Base-by-base conservation (phyloP, 1,284 basidiomycete species). In the Trichosporon ovoides region DNA sequence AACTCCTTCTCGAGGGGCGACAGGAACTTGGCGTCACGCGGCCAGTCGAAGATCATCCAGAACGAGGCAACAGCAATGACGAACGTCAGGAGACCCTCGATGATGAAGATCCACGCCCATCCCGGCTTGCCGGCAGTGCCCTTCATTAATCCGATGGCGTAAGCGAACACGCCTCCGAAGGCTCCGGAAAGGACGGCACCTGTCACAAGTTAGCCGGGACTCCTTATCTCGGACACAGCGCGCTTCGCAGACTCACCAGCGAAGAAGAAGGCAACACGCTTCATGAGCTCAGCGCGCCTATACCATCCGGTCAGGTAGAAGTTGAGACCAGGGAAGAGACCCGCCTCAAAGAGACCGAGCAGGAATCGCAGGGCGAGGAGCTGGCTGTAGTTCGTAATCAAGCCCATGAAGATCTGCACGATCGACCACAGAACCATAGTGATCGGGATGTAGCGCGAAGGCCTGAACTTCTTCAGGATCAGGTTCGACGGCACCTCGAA, bases 71-170 rank as follows among this genome's bases (percentile, higher is more conserved):
- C 55, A 31, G 68, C 77, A 40, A 77, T 64, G 28, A 76, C 61
- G 54, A 78, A 66, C 0, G 76, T 77, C 13, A 77, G 34, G 4
- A 78, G 62, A 10, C 77, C 77, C 59, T 78, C 77, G 52, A 77
- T 73, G 61, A 78, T 77, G 69, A 79, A 78, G 52, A 79, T 78
- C 78, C 78, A 79, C 14, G 68, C 65, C 78, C 78, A 80, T 18
- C 79, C 79, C 4, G 65, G 60, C 54, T 75, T 74, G 28, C 77
- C 78, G 13, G 77, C 77, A 10, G 77, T 66, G 28, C 78, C 78
- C 40, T 70, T 61, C 53, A 40, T 33, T 31, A 50, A 46, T 3
- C 36, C 52, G 10, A 72, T 66, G 19, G 61, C 68, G 48, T 64
- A 72, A 2, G 66, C 68, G 9, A 52, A 33, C 13, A 38, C 40